Evolutionary conservation across 176 grass and related monocot genomes (phyloP), one percentile per base, ranked within the genome.

Genomic region (Lolium multiflorum): DNA sequence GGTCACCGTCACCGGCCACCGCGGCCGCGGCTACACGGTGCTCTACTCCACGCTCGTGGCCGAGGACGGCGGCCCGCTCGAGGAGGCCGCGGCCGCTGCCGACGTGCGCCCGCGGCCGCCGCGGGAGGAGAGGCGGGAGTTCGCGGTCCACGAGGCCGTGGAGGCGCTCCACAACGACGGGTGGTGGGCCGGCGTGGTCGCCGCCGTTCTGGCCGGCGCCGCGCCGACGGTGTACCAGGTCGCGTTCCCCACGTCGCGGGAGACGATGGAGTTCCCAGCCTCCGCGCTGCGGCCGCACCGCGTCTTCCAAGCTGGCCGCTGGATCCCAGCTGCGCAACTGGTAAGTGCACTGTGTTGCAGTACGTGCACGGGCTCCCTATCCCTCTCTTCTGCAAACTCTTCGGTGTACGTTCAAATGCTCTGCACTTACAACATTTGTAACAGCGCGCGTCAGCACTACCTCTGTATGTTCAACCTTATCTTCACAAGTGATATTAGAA

Each of bases 101-200:
- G 31, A 35, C 31, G 31, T 35, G 31, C 31, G 31, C 3, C 31
- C 31, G 31, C 31, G 31, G 31, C 31, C 80, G 50, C 86, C 61
- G 10, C 21, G 4, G 3, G 59, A 20, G 11, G 11, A 9, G 22
- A 8, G 35, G 55, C 5, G 15, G 39, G 57, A 10, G 3, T 81
- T 90, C 55, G 67, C 78, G 31, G 14, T 84, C 60, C 80, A 90
- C 84, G 88, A 90, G 14, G 28, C 77, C 47, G 91, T 93, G 4
- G 91, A 93, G 59, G 91, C 84, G 11, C 92, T 87, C 80, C 94
- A 94, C 83, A 89, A 83, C 66, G 94, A 83, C 1, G 94, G 89
- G 0, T 97, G 94, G 94, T 97, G 94, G 94, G 31, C 77, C 6
- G 89, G 91, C 47, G 85, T 97, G 3, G 57, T 93, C 52, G 78